These are phyloP conservation scores for Hymenoscyphus fructigenus DNA, from an alignment of 2,329 filamentous ascomycete genomes.

Conservation along the genomic window DNA sequence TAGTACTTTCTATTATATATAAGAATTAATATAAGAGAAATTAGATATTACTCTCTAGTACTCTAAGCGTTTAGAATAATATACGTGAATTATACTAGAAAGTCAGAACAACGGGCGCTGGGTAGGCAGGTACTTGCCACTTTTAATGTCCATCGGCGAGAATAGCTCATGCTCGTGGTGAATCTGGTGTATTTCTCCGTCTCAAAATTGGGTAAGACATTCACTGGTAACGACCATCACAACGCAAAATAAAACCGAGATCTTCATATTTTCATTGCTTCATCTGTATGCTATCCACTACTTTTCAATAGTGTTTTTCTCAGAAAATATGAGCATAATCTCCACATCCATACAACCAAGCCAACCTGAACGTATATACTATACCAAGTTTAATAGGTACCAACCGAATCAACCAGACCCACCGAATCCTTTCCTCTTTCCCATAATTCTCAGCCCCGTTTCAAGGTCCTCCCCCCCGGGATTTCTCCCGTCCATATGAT, in stretches of 20 bases:
- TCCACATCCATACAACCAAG: background rate
- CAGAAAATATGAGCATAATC: background rate
- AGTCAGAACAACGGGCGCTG: no score
- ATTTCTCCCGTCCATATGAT: background rate
- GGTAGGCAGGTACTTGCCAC: no score
- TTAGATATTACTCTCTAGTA: no score
- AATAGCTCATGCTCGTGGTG: background rate
- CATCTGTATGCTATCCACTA: conserved; percentile 2
- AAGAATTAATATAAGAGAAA: no score
- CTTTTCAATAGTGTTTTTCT: background rate
- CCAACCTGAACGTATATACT: conserved; percentile 4
- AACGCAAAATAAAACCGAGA: background rate
- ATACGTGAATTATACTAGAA: no score
- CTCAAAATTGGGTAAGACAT: background rate
- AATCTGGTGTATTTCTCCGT: background rate
- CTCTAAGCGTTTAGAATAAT: no score
- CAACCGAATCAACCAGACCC: background rate
- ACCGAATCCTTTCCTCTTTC: background rate
- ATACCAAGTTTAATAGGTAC: background rate
- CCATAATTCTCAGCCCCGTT: background rate
- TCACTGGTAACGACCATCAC: background rate
- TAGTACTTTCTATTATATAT: no score
- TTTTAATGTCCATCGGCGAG: no score
- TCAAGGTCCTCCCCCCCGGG: background rate
- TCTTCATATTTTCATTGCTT: conserved; percentile 5